Percentiles rank a stretch among this genome's conserved stretches.
These are phyloP conservation scores for Lachnellula hyalina DNA, from an alignment of 2,329 filamentous ascomycete species.

Conservation along the genomic window DNA sequence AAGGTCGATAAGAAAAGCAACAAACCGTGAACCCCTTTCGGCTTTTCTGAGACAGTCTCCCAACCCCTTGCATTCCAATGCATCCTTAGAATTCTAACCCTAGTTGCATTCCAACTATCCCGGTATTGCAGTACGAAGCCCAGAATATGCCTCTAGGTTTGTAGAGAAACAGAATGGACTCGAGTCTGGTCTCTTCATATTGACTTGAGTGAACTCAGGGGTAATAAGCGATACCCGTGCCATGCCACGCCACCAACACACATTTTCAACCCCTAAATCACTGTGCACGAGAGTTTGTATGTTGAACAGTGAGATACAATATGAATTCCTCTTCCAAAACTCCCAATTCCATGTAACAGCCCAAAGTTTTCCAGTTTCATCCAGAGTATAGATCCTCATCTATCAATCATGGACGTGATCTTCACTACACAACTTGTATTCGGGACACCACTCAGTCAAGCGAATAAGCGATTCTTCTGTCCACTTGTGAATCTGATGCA, in stretches of 20 bases:
- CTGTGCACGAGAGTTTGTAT: background rate
- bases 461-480: slow-evolving; percentile 15
- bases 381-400: background rate
- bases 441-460: slow-evolving; percentile 25
- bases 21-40: background rate
- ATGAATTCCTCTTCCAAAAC: background rate
- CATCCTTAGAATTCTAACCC: no score
- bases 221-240: background rate
- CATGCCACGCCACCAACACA: background rate
- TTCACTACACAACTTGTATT: slow-evolving; percentile 21
- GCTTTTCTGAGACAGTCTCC: background rate
- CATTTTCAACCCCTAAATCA: background rate
- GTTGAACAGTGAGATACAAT: background rate
- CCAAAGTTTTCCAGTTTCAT: background rate
- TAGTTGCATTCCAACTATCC: no score
- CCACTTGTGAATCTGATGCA: slow-evolving; percentile 29
- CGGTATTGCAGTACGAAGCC: no score
- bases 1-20: background rate
- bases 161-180: no score
- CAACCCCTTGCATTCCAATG: background rate
- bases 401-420: slow-evolving; percentile 7
- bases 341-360: slow-evolving; percentile 2
- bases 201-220: background rate
- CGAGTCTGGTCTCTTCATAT: background rate
- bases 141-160: no score